Base-by-base conservation (phyloP, 148 eudicot species). In the Camellia japonica region DNA sequence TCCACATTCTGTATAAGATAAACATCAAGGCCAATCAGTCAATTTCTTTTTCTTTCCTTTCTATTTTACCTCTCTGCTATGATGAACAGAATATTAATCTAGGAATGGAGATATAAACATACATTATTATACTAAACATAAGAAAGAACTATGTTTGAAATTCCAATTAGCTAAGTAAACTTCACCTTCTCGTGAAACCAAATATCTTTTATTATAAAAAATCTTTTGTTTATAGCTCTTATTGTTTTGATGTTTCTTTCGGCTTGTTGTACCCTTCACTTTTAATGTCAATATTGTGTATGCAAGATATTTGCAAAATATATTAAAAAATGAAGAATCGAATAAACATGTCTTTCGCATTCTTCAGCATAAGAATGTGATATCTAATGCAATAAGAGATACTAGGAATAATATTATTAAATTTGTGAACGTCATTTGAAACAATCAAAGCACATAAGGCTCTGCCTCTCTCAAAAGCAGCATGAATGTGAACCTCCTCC, bases 1-100 rank as follows among this genome's bases (percentile, higher is more conserved):
- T 90, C 99, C 99, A 95, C 93, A 95, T 90, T 88, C 97, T 93
- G 87, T 75, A 78, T 65, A 56, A 56, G 13, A 63, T 65, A 76
- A 83, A 81, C 60, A 73, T 19, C 38, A 79, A 71, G 30, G 41
- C n/a, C 38, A 41, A 41, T 74, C 46, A 75, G 46, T 61, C 72
- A 49, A 75, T 42, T 2, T 73, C 51, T 41, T 68, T 10, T 56
- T 14, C 2, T 3, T 16, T 18, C 20, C n/a, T 42, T 41, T 9
- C 49, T 7, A 16, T 11, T 42, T 41, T 42, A 68, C 10, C 72
- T 12, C 6, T 56, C 13, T 11, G 60, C 13, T 42, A 43, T 7
- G 38, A 30, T 1, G 20, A 68, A 68, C 3, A 68, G 19, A 15
- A 43, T 2, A 44, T 7, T n/a, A 15, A 43, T 7, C 72, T 4